Conservation (phyloP, 257 asterid genomes). For the Mentha longifolia region DNA sequence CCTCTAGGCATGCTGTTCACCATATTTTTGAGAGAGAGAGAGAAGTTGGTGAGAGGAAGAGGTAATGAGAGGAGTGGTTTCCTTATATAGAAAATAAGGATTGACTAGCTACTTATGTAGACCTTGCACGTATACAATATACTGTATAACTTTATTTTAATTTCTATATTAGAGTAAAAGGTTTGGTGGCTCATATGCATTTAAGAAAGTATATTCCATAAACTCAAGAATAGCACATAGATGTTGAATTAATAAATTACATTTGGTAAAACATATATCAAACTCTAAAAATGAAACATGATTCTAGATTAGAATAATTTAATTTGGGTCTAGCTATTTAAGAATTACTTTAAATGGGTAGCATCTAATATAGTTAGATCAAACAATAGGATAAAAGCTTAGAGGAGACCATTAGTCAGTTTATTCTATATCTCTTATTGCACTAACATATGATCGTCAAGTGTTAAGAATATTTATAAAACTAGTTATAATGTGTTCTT, state of each 20-base stretch:
- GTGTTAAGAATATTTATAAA: no score
- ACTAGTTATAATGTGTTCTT: no score
- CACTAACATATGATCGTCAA: no score
- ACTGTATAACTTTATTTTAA: background rate
- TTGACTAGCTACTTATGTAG: background rate
- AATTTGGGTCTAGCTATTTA: no score
- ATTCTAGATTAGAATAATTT: background rate
- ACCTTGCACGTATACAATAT: background rate
- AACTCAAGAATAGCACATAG: background rate
- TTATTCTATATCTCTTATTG: no score
- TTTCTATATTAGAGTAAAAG: background rate
- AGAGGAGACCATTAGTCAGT: background rate
- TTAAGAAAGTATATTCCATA: background rate
- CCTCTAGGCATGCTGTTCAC: background rate
- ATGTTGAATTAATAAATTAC: no score
- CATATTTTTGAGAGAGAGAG: slow-evolving; percentile 2
- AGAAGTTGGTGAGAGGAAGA: background rate
- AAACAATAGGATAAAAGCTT: background rate
- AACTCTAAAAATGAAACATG: background rate
- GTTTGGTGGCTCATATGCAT: background rate
- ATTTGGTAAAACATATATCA: no score
- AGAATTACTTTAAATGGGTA: background rate
- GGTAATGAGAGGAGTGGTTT: background rate
- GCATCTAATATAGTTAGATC: no score
- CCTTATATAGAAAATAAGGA: slow-evolving; percentile 24